These are phyloP conservation scores for Fusarium transvaalense DNA, from an alignment of 2,329 filamentous ascomycete species.

Conservation along the genomic window DNA sequence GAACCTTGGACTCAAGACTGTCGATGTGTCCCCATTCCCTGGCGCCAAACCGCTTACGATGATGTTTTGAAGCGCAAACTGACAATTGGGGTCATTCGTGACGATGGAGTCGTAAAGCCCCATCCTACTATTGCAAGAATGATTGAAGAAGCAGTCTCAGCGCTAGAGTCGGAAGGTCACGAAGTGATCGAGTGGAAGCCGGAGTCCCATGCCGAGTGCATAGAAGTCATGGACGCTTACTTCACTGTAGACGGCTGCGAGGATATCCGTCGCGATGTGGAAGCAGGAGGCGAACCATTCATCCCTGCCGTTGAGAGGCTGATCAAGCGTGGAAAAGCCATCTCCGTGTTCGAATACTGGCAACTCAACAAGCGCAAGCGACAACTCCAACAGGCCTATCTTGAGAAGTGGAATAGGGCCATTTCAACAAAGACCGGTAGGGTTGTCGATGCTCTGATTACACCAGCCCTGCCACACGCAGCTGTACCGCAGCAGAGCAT, in stretches of 20 bases:
- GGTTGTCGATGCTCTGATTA: slow-evolving; percentile 67
- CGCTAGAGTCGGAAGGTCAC: slow-evolving; percentile 63
- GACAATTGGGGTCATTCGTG: slow-evolving; percentile 62
- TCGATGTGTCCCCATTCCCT: slow-evolving; percentile 64
- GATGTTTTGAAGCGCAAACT: slow-evolving; percentile 58
- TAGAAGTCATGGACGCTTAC: slow-evolving; percentile 70
- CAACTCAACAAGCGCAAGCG: slow-evolving; percentile 72
- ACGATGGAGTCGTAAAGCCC: slow-evolving; percentile 66
- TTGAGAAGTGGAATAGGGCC: slow-evolving; percentile 68
- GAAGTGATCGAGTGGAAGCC: slow-evolving; percentile 67
- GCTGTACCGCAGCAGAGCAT: slow-evolving; percentile 60
- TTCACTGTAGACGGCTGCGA: slow-evolving; percentile 74
- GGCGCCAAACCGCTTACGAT: slow-evolving; percentile 62
- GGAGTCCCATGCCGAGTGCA: slow-evolving; percentile 65
- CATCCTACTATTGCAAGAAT: slow-evolving; percentile 66
- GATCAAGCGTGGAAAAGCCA: slow-evolving; percentile 63
- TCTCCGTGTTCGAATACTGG: slow-evolving; percentile 76
- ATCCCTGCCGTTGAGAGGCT: slow-evolving; percentile 70
- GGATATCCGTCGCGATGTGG: slow-evolving; percentile 68
- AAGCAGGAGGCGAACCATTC: slow-evolving; percentile 68
- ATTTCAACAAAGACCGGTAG: slow-evolving; percentile 58
- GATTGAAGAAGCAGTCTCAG: slow-evolving; percentile 53
- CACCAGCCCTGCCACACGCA: slow-evolving; percentile 71
- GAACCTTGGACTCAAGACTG: slow-evolving; percentile 68
- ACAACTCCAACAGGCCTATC: slow-evolving; percentile 57